phyloP scores from a whole-genome alignment of 768 basidiomycete genomes.

The Phylloporus rhodoxanthus region DNA sequence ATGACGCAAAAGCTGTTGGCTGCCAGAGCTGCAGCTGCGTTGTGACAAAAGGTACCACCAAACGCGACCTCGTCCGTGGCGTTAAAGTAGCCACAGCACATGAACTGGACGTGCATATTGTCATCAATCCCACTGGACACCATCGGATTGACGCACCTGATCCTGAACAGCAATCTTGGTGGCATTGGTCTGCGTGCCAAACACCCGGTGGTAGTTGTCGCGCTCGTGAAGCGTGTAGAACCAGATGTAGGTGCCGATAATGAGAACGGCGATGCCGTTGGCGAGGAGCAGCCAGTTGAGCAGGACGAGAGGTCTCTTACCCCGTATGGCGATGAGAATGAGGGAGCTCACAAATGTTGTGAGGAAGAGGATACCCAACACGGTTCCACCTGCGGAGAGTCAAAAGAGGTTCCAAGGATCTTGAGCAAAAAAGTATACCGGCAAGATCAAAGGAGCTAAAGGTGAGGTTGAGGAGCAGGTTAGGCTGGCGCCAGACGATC shows the following conservation, averaged over 20 bases:
- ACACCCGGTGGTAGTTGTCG: conserved; percentile 57
- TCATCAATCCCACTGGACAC: background rate
- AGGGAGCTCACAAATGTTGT: conserved; percentile 68
- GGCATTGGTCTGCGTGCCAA: conserved; percentile 40
- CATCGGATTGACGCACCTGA: conserved; percentile 40
- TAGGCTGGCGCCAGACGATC: conserved; percentile 61
- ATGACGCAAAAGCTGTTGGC: conserved; percentile 61
- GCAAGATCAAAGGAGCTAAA: conserved; percentile 52
- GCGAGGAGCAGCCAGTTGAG: conserved; percentile 71
- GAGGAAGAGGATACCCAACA: conserved; percentile 61
- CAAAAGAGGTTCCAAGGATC: background rate
- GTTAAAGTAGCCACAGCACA: conserved; percentile 84
- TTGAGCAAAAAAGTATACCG: conserved; percentile 38
- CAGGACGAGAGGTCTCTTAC: conserved; percentile 62
- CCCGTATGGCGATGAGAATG: conserved; percentile 62
- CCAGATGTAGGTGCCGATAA: conserved; percentile 75
- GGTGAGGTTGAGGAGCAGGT: conserved; percentile 71
- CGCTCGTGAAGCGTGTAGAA: conserved; percentile 72
- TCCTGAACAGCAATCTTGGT: conserved; percentile 64
- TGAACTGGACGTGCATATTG: conserved; percentile 41
- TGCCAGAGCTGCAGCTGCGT: conserved; percentile 33
- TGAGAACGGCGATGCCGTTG: conserved; percentile 54
- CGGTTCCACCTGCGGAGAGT: conserved; percentile 51
- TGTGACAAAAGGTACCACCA: conserved; percentile 57
- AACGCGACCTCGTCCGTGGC: conserved; percentile 53